Base-by-base conservation (phyloP, 192 early-diverging fungal species). In the Rhizophlyctis rosea region DNA sequence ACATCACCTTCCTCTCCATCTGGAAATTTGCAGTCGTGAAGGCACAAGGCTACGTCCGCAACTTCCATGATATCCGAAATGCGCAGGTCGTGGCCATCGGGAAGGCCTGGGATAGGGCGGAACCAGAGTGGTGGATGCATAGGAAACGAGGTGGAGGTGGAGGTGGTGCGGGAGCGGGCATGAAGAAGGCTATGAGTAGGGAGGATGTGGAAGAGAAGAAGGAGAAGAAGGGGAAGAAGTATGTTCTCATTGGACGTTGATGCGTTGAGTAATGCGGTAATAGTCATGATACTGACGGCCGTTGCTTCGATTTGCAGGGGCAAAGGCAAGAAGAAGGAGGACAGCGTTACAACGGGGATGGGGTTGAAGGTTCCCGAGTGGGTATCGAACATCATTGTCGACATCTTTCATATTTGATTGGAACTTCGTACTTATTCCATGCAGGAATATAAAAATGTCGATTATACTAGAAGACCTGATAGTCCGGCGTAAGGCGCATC, bases 31-130 rank as follows among this genome's bases (percentile, higher is more conserved):
- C 53, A 78, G 81, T 83, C 14, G 65, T 83, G 34, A 70, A 76
- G 34, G 75, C 76, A 2, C 81, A 83, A 48, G 3, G 48, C n/a
- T 68, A 72, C 28, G 39, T 44, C 18, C 50, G 57, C 23, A 14
- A 32, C 4, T 72, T 64, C 47, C 49, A 74, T 7, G 62, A 39
- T 18, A 68, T 78, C 23, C 64, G 73, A 3, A 49, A 72, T 21
- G 68, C 69, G 5, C 73, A 76, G 51, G 36, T 80, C 29, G 48
- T 59, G 0, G 71, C 69, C 3, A 29, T 80, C 16, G 33, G 49
- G 13, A 68, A 65, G 55, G 69, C 76, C 58, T 83, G 81, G 81
- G 81, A 83, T 35, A 80, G 75, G 34, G 52, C 71, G 21, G 81
- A 80, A 47, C 32, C 52, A 21, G 14, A 24, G 2, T 83, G 81